phyloP scores from a whole-genome alignment of 352 stramenopile genomes.

The Saprolegnia parasitica region DNA sequence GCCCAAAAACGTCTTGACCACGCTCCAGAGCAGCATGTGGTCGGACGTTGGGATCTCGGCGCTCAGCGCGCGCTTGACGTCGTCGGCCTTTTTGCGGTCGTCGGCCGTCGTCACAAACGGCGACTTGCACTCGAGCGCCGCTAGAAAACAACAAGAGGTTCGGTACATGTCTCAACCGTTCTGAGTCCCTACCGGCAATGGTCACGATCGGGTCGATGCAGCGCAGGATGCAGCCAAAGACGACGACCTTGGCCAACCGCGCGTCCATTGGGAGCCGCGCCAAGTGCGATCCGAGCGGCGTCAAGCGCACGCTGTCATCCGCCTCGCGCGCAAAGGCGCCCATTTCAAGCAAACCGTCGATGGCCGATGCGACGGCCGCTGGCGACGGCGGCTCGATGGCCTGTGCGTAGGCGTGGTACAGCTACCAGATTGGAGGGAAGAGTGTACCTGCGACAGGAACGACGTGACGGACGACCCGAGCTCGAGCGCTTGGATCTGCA shows the following conservation, averaged over 20 bases:
- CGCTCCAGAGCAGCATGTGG: slow-evolving; percentile 66
- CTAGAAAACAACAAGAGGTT: slow-evolving; percentile 21
- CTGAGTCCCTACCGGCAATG: slow-evolving; percentile 79
- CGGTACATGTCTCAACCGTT: too few species aligned
- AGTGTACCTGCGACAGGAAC: slow-evolving; percentile 55
- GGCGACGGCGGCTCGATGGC: slow-evolving; percentile 90
- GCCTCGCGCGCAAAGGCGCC: slow-evolving; percentile 64
- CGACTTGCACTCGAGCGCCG: slow-evolving; percentile 41
- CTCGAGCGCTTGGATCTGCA: slow-evolving; percentile 83
- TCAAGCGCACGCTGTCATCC: slow-evolving; percentile 41
- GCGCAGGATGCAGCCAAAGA: slow-evolving; percentile 83
- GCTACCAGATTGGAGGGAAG: too few species aligned
- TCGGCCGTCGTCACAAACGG: slow-evolving; percentile 73
- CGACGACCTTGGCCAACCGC: slow-evolving; percentile 81
- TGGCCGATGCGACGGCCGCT: slow-evolving; percentile 86
- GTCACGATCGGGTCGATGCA: slow-evolving; percentile 78
- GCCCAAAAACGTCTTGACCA: slow-evolving; percentile 68
- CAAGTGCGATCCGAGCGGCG: slow-evolving; percentile 41
- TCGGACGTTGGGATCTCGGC: slow-evolving; percentile 64
- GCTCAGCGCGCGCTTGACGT: slow-evolving; percentile 62
- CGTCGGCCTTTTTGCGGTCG: slow-evolving; percentile 47
- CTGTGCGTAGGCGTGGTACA: slow-evolving; percentile 10
- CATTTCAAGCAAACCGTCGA: slow-evolving; percentile 88
- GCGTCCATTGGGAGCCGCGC: slow-evolving; percentile 66
- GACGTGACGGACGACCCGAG: slow-evolving; percentile 57